phyloP scores from a whole-genome alignment of 83 land plant genomes.

The Isoetes engelmannii region DNA sequence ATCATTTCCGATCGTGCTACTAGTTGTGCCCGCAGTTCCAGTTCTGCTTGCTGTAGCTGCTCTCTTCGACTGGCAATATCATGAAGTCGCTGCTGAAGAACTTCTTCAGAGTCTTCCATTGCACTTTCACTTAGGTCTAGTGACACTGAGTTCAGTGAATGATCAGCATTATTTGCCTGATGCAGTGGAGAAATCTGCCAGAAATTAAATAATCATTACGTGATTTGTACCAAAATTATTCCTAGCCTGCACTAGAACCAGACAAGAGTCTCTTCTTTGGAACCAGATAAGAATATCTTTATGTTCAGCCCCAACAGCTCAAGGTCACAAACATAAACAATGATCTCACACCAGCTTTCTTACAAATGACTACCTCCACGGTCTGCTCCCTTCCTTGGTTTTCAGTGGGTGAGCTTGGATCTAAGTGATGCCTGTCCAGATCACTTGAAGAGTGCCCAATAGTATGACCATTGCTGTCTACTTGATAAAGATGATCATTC shows the following conservation, averaged over 20 bases:
- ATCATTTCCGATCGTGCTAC: constrained; percentile 59
- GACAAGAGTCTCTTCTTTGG: background rate
- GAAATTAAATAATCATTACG: background rate
- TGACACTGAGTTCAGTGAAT: constrained; percentile 44
- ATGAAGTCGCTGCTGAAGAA: constrained; percentile 54
- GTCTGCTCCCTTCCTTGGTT: constrained; percentile 11
- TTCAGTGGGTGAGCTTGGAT: background rate
- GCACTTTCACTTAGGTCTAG: constrained; percentile 31
- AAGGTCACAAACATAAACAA: background rate
- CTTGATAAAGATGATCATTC: constrained; percentile 25
- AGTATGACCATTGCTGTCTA: constrained; percentile 25
- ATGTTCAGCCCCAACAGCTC: constrained; percentile 1
- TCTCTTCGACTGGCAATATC: constrained; percentile 61
- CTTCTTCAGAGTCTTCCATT: constrained; percentile 30
- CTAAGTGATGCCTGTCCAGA: constrained; percentile 3
- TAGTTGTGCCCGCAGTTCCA: constrained; percentile 61
- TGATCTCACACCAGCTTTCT: background rate
- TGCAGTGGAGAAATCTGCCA: constrained; percentile 43
- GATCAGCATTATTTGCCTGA: constrained; percentile 33
- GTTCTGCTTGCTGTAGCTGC: constrained; percentile 64
- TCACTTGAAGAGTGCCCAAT: constrained; percentile 18
- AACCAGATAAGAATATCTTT: background rate
- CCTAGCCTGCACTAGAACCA: background rate
- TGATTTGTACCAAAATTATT: background rate
- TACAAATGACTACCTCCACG: constrained; percentile 1